These are phyloP conservation scores for Madurella mycetomatis DNA, from an alignment of 2,329 filamentous ascomycete genomes.

Conservation along the genomic window DNA sequence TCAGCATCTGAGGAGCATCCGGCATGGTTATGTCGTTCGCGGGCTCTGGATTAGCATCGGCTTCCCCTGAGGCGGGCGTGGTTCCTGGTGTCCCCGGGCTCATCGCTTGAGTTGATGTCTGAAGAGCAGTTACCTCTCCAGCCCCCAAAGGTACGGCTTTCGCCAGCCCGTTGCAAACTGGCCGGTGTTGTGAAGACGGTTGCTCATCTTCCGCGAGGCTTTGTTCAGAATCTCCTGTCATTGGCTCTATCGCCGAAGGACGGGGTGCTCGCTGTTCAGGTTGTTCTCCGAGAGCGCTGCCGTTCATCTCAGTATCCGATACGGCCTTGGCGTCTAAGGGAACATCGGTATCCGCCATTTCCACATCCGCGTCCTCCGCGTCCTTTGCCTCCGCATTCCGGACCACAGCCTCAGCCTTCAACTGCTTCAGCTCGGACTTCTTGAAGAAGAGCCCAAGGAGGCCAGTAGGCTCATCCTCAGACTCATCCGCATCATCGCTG, in stretches of 20 bases:
- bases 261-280: neutral
- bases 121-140: neutral
- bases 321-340: neutral
- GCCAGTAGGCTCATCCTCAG: conserved; percentile 41
- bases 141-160: neutral
- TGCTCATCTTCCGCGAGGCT: too few relatives aligned
- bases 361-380: conserved; percentile 32
- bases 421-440: conserved; percentile 52
- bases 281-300: too few relatives aligned
- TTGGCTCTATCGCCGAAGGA: too few relatives aligned
- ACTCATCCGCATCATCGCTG: conserved; percentile 40
- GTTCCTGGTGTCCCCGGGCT: neutral
- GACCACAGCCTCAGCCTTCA: conserved; percentile 40
- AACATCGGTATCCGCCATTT: conserved; percentile 32
- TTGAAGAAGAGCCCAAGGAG: conserved; percentile 56
- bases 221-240: too few relatives aligned
- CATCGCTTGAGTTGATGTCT: too few relatives aligned
- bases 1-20: conserved; percentile 15
- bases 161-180: neutral
- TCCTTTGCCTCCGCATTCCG: conserved; percentile 26
- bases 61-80: neutral
- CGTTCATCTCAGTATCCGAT: neutral
- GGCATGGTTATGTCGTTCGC: conserved; percentile 25
- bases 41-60: neutral
- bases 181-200: too few relatives aligned